Percentiles rank a stretch among this genome's conserved stretches.
These are phyloP conservation scores for Diutina neorugosa DNA, from an alignment of 1,139 yeast species.

Conservation along the genomic window DNA sequence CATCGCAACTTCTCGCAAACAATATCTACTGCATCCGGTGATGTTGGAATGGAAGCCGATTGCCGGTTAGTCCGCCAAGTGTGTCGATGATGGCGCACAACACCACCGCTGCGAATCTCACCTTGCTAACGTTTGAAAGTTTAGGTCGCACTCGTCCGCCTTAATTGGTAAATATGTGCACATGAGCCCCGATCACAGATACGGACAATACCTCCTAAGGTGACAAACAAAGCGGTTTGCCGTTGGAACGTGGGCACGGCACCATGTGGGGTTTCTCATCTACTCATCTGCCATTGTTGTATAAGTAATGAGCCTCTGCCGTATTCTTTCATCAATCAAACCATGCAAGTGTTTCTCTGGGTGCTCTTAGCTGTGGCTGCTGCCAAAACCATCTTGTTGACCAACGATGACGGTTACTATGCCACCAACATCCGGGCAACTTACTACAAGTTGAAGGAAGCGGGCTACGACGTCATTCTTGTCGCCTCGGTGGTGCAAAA, in stretches of 20 bases:
- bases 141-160: neutral
- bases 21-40: no score
- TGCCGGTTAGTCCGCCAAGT: neutral
- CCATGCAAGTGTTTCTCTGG: neutral
- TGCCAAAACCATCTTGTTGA: constrained; percentile 36
- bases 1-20: neutral
- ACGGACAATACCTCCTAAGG: neutral
- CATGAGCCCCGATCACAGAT: neutral
- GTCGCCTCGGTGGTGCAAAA: constrained; percentile 50
- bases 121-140: neutral
- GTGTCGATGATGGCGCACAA: neutral
- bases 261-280: neutral
- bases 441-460: constrained; percentile 39
- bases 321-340: no score
- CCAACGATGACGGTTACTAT: constrained; percentile 52
- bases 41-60: neutral
- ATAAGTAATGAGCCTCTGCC: neutral
- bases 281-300: neutral
- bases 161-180: neutral
- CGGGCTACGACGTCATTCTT: constrained; percentile 42
- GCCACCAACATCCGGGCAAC: constrained; percentile 50
- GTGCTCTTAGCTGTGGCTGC: neutral
- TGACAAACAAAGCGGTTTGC: neutral
- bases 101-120: neutral
- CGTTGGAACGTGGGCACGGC: neutral